phyloP scores from a whole-genome alignment of 148 eudicot species.

The Rhododendron kiyosumense region DNA sequence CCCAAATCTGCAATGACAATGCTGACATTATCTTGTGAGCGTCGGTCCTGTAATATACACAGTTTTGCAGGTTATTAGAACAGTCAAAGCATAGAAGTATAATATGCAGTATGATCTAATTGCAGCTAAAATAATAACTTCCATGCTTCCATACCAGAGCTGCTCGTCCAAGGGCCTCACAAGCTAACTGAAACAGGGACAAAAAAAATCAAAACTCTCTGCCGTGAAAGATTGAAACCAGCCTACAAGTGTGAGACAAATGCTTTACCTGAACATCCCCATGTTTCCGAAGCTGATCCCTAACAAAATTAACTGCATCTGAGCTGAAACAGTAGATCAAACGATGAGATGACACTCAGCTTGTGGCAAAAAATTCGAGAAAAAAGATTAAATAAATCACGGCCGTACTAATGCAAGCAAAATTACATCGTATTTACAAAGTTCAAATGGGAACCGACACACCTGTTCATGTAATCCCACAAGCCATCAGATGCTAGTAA shows the following conservation, averaged over 20 bases:
- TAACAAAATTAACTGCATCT: slow-evolving; percentile 62
- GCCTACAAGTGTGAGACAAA: not conserved
- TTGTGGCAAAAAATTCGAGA: not conserved
- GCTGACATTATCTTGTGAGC: slow-evolving; percentile 87
- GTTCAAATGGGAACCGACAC: not conserved
- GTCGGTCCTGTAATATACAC: slow-evolving; percentile 52
- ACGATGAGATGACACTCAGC: not conserved
- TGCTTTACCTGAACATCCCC: slow-evolving; percentile 80
- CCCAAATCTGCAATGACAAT: slow-evolving; percentile 90
- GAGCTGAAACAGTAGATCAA: slow-evolving; percentile 50
- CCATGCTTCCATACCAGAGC: slow-evolving; percentile 68
- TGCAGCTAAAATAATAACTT: slow-evolving; percentile 3
- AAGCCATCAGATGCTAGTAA: slow-evolving; percentile 93
- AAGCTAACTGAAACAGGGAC: slow-evolving; percentile 52
- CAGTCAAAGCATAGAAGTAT: slow-evolving; percentile 75
- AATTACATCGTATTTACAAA: not conserved
- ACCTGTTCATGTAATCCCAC: slow-evolving; percentile 97
- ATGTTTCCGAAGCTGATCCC: slow-evolving; percentile 74
- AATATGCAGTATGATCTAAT: slow-evolving; percentile 39
- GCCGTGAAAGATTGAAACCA: not conserved
- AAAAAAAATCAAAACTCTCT: not conserved
- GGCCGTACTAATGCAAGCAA: not conserved
- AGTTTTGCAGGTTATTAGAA: slow-evolving; percentile 6
- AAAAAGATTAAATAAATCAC: not conserved
- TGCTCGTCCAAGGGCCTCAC: slow-evolving; percentile 68